Base-by-base conservation (phyloP, 768 basidiomycete genomes). In the Suillus spraguei region DNA sequence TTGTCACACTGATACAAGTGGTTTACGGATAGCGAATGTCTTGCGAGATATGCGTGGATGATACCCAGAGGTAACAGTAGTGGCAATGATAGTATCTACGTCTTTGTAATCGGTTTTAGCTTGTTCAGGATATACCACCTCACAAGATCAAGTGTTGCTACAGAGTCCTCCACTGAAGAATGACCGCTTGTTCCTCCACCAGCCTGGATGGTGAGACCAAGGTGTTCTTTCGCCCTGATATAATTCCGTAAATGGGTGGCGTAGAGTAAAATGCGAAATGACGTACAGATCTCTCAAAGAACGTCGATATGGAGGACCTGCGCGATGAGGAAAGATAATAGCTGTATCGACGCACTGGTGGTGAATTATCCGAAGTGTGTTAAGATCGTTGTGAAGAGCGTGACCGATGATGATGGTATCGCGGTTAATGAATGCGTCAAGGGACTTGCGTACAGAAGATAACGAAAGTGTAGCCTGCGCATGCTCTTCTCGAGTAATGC, bases 301-400 rank as follows among this genome's bases (percentile, higher is more conserved):
- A 49, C 91, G 83, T 35, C 95, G 83, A 72, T 87, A 97, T 0
- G 89, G 89, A 16, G 74, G 79, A 5, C 97, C 96, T 13, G 85
- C 81, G 0, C 88, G 76, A 74, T 99, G 97, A 10, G 94, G 95
- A 70, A 96, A 97, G 16, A 99, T 78, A 17, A 91, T 78, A 0
- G 87, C 90, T 0, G 97, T 99, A 70, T 99, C 97, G 36, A 99
- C 83, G 64, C 94, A 89, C 65, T 81, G 85, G 64, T 85, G 82
- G 73, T 99, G 97, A 1, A 99, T 77, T 69, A 99, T 87, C 17
- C 97, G 84, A 66, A 99, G 78, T 9, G 97, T 90, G 73, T 90
- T 92, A 67, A 99, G 78, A 72, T 99, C 97, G 74, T 99, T 99
- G 66, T 99, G 97, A 22, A 99, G 81, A 0, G 89, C 92, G 75